phyloP scores from a whole-genome alignment of 495 filamentous ascomycete species.

The Echria macrotheca region DNA sequence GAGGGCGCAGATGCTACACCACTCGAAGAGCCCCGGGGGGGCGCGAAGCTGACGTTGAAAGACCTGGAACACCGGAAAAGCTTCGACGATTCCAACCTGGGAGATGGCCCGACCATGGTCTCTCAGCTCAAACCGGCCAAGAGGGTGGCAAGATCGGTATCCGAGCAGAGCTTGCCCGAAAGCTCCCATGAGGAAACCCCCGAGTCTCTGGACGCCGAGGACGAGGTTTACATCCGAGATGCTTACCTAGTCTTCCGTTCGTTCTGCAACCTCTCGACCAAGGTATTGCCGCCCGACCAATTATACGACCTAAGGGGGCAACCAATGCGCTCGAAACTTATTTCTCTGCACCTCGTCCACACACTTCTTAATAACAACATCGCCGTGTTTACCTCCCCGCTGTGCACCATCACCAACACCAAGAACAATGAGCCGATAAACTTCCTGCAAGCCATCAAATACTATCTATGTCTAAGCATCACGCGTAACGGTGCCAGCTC shows the following conservation, averaged over 20 bases:
- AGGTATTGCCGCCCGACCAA: constrained; percentile 79
- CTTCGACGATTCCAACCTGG: constrained; percentile 86
- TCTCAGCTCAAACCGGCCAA: constrained; percentile 64
- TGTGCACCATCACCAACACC: constrained; percentile 83
- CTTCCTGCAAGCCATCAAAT: constrained; percentile 92
- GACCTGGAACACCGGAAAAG: constrained; percentile 91
- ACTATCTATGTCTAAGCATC: constrained; percentile 89
- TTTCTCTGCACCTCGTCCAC: constrained; percentile 91
- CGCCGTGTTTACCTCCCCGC: constrained; percentile 77
- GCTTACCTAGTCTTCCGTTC: constrained; percentile 95
- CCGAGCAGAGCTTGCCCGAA: constrained; percentile 46
- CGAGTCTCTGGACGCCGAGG: constrained; percentile 75
- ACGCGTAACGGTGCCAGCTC: constrained; percentile 93
- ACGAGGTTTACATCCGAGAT: constrained; percentile 94
- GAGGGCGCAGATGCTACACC: constrained; percentile 48
- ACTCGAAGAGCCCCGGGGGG: constrained; percentile 50
- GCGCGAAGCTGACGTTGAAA: constrained; percentile 84
- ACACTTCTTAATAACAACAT: constrained; percentile 90
- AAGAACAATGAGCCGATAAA: constrained; percentile 77
- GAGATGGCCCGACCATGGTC: constrained; percentile 90
- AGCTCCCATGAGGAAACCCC: constrained; percentile 44
- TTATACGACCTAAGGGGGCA: constrained; percentile 87
- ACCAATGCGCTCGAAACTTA: constrained; percentile 93
- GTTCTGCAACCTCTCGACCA: constrained; percentile 95
- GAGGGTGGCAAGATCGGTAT: constrained; percentile 53